Evolutionary conservation across 148 eudicot genomes (phyloP).

Genomic region (Simmondsia chinensis): DNA sequence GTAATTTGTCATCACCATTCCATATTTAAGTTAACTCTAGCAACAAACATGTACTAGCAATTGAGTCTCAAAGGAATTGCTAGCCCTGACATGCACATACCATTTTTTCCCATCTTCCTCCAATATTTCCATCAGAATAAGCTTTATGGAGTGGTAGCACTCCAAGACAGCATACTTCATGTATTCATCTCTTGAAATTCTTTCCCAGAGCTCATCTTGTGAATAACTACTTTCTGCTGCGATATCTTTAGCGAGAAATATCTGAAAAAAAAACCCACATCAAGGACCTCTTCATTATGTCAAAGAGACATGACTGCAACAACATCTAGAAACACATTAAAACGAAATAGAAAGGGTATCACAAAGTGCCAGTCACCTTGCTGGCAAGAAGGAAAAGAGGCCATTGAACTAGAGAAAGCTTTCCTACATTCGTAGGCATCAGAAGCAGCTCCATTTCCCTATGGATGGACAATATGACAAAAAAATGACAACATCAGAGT

Average conservation of each 20-base stretch:
- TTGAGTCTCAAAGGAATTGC: no score
- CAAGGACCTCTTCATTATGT: background rate
- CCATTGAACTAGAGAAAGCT: slow-evolving; percentile 90
- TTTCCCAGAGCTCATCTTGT: slow-evolving; percentile 82
- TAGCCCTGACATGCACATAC: no score
- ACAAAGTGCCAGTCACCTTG: slow-evolving; percentile 44
- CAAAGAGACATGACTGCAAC: no score
- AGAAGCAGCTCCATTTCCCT: slow-evolving; percentile 94
- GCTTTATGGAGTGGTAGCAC: slow-evolving; percentile 54
- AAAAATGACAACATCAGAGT: slow-evolving; percentile 1
- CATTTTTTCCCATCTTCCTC: slow-evolving; percentile 90
- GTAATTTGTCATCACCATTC: no score
- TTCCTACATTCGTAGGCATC: slow-evolving; percentile 80
- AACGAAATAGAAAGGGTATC: background rate
- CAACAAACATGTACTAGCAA: no score
- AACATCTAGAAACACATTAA: background rate
- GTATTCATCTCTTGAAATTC: slow-evolving; percentile 81
- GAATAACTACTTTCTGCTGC: slow-evolving; percentile 72
- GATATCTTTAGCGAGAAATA: slow-evolving; percentile 85
- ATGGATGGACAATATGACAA: background rate
- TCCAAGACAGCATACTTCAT: slow-evolving; percentile 96
- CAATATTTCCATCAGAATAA: slow-evolving; percentile 57
- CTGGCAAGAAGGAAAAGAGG: slow-evolving; percentile 97
- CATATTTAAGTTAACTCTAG: no score
- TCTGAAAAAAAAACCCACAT: slow-evolving; percentile 24